Evolutionary conservation across 345 rosid species (phyloP), one percentile per base, ranked within the genome.

Genomic region (Syzygium aromaticum): DNA sequence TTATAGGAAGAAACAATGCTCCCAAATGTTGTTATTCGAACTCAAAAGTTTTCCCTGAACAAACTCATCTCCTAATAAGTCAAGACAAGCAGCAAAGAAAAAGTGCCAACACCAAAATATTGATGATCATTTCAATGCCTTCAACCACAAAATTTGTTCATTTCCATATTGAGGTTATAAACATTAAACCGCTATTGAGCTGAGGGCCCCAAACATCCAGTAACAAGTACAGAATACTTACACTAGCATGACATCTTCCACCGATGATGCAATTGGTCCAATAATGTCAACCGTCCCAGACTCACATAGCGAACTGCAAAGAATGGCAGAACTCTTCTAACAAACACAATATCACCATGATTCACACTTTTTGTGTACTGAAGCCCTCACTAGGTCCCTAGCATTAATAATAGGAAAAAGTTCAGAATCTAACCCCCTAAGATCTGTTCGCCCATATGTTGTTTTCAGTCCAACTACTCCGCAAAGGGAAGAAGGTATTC

Each of bases 391-490:
- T 38, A 73, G 49, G 27, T 84, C 40, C 59, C 40, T 64, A 46
- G 23, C 22, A 52, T 51, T 52, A 28, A 77, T 30, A 10, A 12
- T 22, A 25, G 43, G 43, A 77, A 52, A 49, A 52, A 85, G 16
- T 52, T 80, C 15, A 46, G 64, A 59, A 56, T 88, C 90, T 91
- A 90, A 96, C 99, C 99, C 99, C 88, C 87, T 86, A 91, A 94
- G 91, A 91, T 93, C 94, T 11, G 97, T 95, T 85, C 97, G 93
- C 43, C 96, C 98, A 89, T 94, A 94, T 64, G 98, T 96, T 77
- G 99, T 93, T 91, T 96, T 95, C 92, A 96, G 90, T 85, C 98
- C 99, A 84, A 93, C 98, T 64, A 96, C 92, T 86, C 99, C 99
- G 84, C 97, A 96, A 30, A 96, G 98, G 85, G 96, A 91, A 61